A percentile compares a stretch with the other conserved stretches of the same genome.
Evolutionary conservation across 257 asterid species (phyloP).

Genomic region (Plantago ovata): DNA sequence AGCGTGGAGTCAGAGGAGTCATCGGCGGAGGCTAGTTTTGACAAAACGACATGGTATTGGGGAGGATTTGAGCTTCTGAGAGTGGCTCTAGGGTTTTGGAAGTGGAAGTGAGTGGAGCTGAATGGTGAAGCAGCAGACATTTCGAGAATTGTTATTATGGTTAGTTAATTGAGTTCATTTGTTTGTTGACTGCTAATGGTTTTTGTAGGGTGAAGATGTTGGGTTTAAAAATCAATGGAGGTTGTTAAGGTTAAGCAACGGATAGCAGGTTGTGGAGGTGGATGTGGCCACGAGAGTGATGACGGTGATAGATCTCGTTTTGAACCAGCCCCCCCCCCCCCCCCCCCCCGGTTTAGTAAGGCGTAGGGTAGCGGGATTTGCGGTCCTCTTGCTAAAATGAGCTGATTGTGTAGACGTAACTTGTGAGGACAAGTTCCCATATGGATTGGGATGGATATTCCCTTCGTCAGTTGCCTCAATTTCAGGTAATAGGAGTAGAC

Average conservation of each 20-base stretch:
- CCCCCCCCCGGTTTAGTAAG: too few species aligned
- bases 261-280: conserved; percentile 30
- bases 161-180: conserved; percentile 28
- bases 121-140: conserved; percentile 13
- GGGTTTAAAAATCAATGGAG: background rate
- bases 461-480: too few species aligned
- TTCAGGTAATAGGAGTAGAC: too few species aligned
- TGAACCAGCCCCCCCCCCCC: background rate
- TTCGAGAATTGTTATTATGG: too few species aligned
- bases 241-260: background rate
- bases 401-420: too few species aligned
- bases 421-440: too few species aligned
- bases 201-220: conserved; percentile 19
- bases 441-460: too few species aligned
- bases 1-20: conserved; percentile 43
- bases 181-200: conserved; percentile 42
- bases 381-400: too few species aligned
- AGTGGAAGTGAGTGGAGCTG: conserved; percentile 32
- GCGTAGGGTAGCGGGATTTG: too few species aligned
- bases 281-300: conserved; percentile 33
- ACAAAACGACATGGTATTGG: conserved; percentile 25
- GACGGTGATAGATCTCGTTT: background rate
- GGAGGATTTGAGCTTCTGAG: conserved; percentile 16
- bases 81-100: conserved; percentile 37
- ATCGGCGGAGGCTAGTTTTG: conserved; percentile 38